A percentile compares a stretch with the other conserved stretches of the same genome.
phyloP scores from a whole-genome alignment of 108 stramenopile genomes.

The Cyclostephanos invisitatus region DNA sequence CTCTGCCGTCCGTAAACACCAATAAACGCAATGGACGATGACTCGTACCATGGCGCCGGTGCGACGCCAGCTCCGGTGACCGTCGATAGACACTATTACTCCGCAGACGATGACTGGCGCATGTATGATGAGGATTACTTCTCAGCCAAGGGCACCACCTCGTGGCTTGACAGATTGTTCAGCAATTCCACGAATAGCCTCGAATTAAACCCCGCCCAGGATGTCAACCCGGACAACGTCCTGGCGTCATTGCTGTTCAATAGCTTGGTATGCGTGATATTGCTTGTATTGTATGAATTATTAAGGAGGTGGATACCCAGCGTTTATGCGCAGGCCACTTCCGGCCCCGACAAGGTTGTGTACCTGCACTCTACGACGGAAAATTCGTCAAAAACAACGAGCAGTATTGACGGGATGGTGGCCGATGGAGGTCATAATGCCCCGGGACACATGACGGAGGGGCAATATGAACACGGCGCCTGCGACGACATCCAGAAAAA shows the following conservation, averaged over 20 bases:
- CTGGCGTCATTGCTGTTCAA: conserved; percentile 70
- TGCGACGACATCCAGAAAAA: neutral
- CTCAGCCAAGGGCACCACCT: neutral
- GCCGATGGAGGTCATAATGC: conserved; percentile 3
- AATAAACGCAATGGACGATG: neutral
- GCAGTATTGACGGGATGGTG: conserved; percentile 9
- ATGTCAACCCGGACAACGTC: conserved; percentile 78
- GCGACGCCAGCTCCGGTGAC: neutral
- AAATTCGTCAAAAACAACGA: conserved; percentile 3
- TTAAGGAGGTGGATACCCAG: conserved; percentile 70
- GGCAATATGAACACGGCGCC: neutral
- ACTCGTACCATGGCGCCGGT: neutral
- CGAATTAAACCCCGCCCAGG: conserved; percentile 38
- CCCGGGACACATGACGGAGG: neutral
- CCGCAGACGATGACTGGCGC: neutral
- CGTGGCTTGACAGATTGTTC: conserved; percentile 13
- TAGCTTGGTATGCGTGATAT: conserved; percentile 62
- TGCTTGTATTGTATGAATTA: conserved; percentile 72
- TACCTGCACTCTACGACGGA: neutral
- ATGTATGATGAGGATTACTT: neutral
- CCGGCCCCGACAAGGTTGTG: neutral
- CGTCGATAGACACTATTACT: neutral
- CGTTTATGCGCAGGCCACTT: conserved; percentile 34
- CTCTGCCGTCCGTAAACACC: neutral
- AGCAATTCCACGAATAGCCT: conserved; percentile 25